Evolutionary conservation across 192 early-diverging fungal genomes (phyloP).

Genomic region (Backusella westeae): DNA sequence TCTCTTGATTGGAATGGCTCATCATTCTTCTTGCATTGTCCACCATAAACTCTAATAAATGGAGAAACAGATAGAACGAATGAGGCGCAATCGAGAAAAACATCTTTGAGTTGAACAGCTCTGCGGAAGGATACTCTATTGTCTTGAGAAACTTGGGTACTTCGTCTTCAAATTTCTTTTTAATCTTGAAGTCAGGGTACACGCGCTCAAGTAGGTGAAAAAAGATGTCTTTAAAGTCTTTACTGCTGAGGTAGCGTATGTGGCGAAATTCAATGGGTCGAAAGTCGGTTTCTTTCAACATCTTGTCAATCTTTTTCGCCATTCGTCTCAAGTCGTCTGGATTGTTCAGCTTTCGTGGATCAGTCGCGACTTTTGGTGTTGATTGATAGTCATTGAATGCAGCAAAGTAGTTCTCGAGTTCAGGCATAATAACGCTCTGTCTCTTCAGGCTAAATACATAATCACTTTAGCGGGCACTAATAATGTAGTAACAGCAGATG

Average conservation of each 20-base stretch:
- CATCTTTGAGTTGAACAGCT: not conserved
- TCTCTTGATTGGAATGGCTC: not conserved
- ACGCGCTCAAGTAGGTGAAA: not conserved
- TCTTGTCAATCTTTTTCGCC: not conserved
- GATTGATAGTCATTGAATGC: not conserved
- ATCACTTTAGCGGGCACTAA: too few relatives aligned
- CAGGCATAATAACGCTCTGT: not conserved
- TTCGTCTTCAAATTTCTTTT: not conserved
- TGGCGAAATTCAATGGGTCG: not conserved
- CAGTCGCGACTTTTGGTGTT: not conserved
- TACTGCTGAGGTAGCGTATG: not conserved
- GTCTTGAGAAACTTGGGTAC: not conserved
- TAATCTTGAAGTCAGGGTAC: not conserved
- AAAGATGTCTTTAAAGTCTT: not conserved
- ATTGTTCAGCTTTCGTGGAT: not conserved
- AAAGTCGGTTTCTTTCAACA: not conserved
- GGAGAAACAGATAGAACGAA: not conserved
- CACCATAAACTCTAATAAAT: not conserved
- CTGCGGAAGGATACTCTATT: not conserved
- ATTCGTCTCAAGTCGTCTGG: not conserved
- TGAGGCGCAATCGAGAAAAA: not conserved
- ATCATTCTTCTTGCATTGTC: not conserved
- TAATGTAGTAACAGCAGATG: not conserved
- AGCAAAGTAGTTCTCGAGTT: not conserved
- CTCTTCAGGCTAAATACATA: not conserved